Evolutionary conservation across 768 basidiomycete species (phyloP), one percentile per base, ranked within the genome.

Genomic region (Pleurotus tuoliensis): DNA sequence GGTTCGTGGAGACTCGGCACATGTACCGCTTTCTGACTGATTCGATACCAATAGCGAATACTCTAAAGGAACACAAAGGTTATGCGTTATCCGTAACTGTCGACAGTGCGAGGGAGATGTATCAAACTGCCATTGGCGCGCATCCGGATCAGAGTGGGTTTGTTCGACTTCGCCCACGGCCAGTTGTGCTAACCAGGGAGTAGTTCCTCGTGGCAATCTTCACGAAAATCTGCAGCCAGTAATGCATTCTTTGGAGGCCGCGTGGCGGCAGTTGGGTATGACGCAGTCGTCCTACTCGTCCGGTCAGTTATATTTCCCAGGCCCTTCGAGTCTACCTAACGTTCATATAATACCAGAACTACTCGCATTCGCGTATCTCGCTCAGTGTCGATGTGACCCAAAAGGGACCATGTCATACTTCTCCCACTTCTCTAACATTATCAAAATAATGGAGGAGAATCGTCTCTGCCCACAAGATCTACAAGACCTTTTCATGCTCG

Each of bases 321-420:
- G 8, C 47, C 38, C n/a, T 58, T 30, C 8, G 40, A 18, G 12
- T 34, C 12, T 20, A 44, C 47, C 47, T 50, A 37, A 59, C 12
- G 13, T 11, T 37, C 58, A 16, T 58, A 46, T 47, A 41, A 25
- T 39, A 13, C 24, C 61, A 93, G 91, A 88, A 20, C 73, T 90
- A 11, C 76, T 94, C 53, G 73, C 74, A n/a, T 92, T 90, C 66
- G 90, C 85, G 1, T 94, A 93, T 63, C 70, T 86, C 55, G 86
- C 89, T 0, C 90, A 93, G 68, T 88, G 84, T 64, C 87, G 90
- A 58, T 94, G 92, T 68, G 84, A 92, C 63, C 89, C 90, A 27
- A 72, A 69, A 3, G 71, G 76, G 38, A 92, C 90, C 0, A 61
- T 82, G 3, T 66, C 71, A 12, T 88, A 91, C 67, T 92, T 90